Percentiles rank a stretch among this genome's conserved stretches.
These are phyloP conservation scores for Brassica hybrid DNA, from an alignment of 441 rosid genomes.

Conservation along the genomic window DNA sequence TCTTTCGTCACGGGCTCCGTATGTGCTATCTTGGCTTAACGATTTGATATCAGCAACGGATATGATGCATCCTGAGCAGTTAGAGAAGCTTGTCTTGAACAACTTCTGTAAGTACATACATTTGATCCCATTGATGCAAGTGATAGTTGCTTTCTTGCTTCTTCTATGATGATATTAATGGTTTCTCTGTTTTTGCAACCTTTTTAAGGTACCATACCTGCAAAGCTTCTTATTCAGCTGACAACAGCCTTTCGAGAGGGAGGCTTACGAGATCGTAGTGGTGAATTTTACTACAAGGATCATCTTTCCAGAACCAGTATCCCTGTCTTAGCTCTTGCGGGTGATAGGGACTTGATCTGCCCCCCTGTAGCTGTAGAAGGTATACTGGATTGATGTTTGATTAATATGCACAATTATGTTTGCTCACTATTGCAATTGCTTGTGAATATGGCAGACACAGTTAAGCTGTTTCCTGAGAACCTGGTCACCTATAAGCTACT, in stretches of 20 bases:
- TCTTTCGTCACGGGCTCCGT: constrained; percentile 83
- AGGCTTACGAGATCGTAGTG: constrained; percentile 79
- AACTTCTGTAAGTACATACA: constrained; percentile 78
- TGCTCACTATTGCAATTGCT: no score
- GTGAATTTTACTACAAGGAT: constrained; percentile 75
- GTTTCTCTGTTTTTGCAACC: constrained; percentile 28
- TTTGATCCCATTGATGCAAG: constrained; percentile 11
- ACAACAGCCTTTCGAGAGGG: constrained; percentile 87
- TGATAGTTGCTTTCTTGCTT: no score
- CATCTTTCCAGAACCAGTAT: constrained; percentile 56
- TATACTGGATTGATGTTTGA: constrained; percentile 32
- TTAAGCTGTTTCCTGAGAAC: constrained; percentile 66
- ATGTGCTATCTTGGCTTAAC: constrained; percentile 82
- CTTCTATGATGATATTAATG: no score
- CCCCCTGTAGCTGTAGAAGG: constrained; percentile 94
- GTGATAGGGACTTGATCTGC: constrained; percentile 86
- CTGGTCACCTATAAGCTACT: constrained; percentile 73
- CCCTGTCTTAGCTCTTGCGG: constrained; percentile 87
- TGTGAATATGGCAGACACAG: no score
- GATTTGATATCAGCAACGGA: constrained; percentile 84
- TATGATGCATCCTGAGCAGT: constrained; percentile 97
- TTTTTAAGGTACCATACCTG: constrained; percentile 85
- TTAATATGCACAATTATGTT: no score
- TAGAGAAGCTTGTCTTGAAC: constrained; percentile 89
- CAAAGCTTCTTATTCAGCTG: constrained; percentile 88